Percentiles rank a stretch among this genome's conserved stretches.
These are phyloP conservation scores for Picea glauca DNA, from an alignment of 75 land plant species.

Conservation along the genomic window DNA sequence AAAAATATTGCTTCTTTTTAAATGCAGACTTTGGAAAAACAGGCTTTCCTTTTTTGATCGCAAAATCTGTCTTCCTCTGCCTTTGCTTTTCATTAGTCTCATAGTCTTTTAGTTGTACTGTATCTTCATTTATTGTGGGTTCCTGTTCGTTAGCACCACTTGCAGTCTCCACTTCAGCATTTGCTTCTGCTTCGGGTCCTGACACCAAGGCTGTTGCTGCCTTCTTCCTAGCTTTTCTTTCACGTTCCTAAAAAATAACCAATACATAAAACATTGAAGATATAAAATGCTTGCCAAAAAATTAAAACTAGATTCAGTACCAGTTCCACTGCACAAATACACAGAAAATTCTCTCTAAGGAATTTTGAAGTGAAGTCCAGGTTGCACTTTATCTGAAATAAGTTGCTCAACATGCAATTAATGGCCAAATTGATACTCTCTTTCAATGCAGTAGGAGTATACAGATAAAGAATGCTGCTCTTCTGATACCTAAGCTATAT, in stretches of 20 bases:
- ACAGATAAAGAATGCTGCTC: too few relatives aligned
- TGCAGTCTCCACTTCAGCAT: conserved; percentile 9
- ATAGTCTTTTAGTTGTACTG: background rate
- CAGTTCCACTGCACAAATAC: too few relatives aligned
- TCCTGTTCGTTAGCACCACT: conserved; percentile 17
- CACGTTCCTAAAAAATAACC: conserved; percentile 40
- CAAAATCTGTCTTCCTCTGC: background rate
- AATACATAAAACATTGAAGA: too few relatives aligned
- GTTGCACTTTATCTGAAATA: too few relatives aligned
- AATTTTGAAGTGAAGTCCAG: too few relatives aligned
- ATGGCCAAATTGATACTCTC: too few relatives aligned
- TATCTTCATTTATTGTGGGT: conserved; percentile 3
- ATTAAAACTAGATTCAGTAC: too few relatives aligned
- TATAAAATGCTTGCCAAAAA: too few relatives aligned
- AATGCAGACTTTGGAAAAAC: background rate
- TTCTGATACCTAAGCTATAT: too few relatives aligned
- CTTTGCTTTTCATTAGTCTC: background rate
- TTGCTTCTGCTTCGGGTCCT: conserved; percentile 3
- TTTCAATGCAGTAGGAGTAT: too few relatives aligned
- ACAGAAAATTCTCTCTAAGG: too few relatives aligned
- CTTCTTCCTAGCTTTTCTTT: conserved; percentile 59
- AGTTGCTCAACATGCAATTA: too few relatives aligned
- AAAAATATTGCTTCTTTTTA: conserved; percentile 7
- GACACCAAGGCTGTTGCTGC: conserved; percentile 13
- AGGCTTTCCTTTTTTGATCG: conserved; percentile 3